These are phyloP conservation scores for Globisporangium irregulare DNA, from an alignment of 352 stramenopile genomes.

Conservation along the genomic window DNA sequence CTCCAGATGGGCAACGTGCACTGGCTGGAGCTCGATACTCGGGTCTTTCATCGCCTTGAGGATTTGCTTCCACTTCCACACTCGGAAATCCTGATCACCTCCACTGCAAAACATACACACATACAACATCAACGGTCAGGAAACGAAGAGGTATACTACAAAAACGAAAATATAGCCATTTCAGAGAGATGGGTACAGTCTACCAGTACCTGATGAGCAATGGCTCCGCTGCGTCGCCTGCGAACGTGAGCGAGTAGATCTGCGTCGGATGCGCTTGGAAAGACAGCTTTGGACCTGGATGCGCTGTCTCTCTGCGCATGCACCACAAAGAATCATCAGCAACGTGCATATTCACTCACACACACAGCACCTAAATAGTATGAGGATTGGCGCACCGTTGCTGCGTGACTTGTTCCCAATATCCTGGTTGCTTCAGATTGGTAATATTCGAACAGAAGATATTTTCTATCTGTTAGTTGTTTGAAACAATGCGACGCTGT, in stretches of 20 bases:
- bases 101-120: conserved; percentile 29
- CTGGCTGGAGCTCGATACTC: conserved; percentile 25
- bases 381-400: conserved; percentile 26
- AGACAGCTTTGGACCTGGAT: conserved; percentile 46
- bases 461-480: too few species aligned
- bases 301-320: conserved; percentile 28
- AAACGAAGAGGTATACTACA: not conserved
- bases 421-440: conserved; percentile 18
- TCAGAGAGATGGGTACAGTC: not conserved
- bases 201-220: conserved; percentile 54
- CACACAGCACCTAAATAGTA: not conserved
- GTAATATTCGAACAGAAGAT: too few species aligned
- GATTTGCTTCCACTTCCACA: conserved; percentile 76
- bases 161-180: not conserved
- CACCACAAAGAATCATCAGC: not conserved
- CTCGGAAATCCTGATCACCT: conserved; percentile 73
- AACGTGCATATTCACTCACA: too few species aligned
- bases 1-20: conserved; percentile 52
- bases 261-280: conserved; percentile 71
- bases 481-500: not conserved
- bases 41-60: conserved; percentile 33
- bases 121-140: not conserved
- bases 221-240: conserved; percentile 45
- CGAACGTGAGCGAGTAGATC: conserved; percentile 73
- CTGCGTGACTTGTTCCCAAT: conserved; percentile 45